These are phyloP conservation scores for Isochrysis galbana DNA, from an alignment of 78 protist species.

Conservation along the genomic window DNA sequence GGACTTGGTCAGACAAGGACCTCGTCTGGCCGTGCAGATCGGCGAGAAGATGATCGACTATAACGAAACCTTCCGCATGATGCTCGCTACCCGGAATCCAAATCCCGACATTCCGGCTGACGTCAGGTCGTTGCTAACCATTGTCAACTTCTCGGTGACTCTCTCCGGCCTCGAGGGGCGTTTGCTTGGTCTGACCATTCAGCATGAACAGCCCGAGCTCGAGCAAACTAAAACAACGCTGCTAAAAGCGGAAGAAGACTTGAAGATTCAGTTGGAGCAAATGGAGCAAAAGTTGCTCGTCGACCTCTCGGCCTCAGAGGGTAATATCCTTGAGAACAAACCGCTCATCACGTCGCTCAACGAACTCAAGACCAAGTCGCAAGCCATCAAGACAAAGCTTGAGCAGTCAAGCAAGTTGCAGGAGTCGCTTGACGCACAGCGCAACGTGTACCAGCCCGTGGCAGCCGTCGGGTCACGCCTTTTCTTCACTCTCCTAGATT, in stretches of 20 bases:
- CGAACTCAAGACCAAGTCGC: conserved; percentile 61
- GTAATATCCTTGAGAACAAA: conserved; percentile 80
- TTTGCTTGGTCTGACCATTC: conserved; percentile 70
- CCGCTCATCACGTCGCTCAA: conserved; percentile 70
- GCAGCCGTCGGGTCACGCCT: conserved; percentile 60
- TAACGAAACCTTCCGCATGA: conserved; percentile 64
- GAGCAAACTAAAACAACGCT: conserved; percentile 56
- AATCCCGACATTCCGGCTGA: conserved; percentile 70
- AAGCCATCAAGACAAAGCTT: conserved; percentile 57
- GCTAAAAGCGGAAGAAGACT: conserved; percentile 76
- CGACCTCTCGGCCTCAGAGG: conserved; percentile 64
- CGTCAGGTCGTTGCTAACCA: conserved; percentile 51
- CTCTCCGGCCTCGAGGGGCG: conserved; percentile 76
- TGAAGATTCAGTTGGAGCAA: conserved; percentile 57
- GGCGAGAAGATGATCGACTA: conserved; percentile 86
- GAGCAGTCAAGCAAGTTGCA: conserved; percentile 43
- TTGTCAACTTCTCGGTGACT: conserved; percentile 78
- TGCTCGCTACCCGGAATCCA: conserved; percentile 70
- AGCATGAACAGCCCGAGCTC: conserved; percentile 78
- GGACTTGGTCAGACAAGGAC: conserved; percentile 40
- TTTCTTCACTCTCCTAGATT: conserved; percentile 64
- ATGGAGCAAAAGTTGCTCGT: conserved; percentile 74
- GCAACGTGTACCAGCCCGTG: conserved; percentile 72
- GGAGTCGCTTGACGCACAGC: conserved; percentile 64
- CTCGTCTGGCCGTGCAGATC: conserved; percentile 55